Evolutionary conservation across 371 early-diverging fungal genomes (phyloP).

Genomic region (Mortierella sp.): DNA sequence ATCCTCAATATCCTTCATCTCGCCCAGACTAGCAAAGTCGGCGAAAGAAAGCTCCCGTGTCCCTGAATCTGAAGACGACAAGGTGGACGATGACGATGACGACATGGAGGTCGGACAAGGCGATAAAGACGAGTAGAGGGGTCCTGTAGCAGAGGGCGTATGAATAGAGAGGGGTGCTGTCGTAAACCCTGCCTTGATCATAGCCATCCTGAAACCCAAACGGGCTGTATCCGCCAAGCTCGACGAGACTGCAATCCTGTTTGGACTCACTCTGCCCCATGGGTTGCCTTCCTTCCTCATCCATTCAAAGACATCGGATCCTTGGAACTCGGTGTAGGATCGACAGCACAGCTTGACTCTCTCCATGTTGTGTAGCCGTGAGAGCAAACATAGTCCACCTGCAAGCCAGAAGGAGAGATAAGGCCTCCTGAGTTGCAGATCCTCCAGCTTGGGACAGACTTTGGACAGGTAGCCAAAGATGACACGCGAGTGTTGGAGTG

Average conservation of each 20-base stretch:
- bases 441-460: constrained; percentile 14
- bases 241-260: constrained; percentile 2
- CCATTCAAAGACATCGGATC: constrained; percentile 23
- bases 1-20: constrained; percentile 29
- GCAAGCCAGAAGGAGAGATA: constrained; percentile 17
- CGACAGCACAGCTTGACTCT: constrained; percentile 17
- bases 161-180: constrained; percentile 5
- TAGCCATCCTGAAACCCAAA: constrained; percentile 17
- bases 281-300: constrained; percentile 19
- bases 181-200: constrained; percentile 11
- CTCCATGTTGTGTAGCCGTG: constrained; percentile 16
- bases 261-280: constrained; percentile 17
- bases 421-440: constrained; percentile 20
- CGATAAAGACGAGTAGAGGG: too few species aligned
- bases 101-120: too few species aligned
- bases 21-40: constrained; percentile 18
- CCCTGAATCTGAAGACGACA: background rate
- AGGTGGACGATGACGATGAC: background rate
- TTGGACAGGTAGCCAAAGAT: constrained; percentile 25
- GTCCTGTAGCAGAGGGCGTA: too few species aligned
- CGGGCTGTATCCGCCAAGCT: constrained; percentile 8
- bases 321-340: constrained; percentile 14
- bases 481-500: constrained; percentile 19
- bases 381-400: constrained; percentile 20
- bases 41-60: constrained; percentile 1